Base-by-base conservation (phyloP, 2,329 filamentous ascomycete genomes). In the Pseudogymnoascus sp. region DNA sequence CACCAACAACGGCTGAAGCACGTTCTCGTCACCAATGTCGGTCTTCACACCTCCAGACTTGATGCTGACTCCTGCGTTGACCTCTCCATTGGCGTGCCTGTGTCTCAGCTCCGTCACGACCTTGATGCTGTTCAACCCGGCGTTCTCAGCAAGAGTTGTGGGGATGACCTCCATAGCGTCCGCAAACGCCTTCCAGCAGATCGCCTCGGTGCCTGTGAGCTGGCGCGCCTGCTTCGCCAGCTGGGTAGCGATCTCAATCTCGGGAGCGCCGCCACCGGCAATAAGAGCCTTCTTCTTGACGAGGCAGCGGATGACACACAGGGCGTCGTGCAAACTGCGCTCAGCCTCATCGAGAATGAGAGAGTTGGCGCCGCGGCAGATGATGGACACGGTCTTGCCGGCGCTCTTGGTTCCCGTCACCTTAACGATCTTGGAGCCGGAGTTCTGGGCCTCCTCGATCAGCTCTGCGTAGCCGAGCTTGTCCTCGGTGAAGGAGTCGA, bases 241-340 rank as follows among this genome's bases (percentile, higher is more conserved):
- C 72, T 91, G 85, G 62, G 95, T 89, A 22, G 95, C 91, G 71
- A 99, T 93, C 78, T 98, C 93, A 72, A 98, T 96, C 78, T 99
- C 95, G 26, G 95, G 91, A 1, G 95, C 95, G 74, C 95, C 95
- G 72, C 95, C 95, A 76, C 95, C 95, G 12, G 96, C 93, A 71
- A 99, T 96, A 63, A 99, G 85, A n/a, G 95, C 95, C 80, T 96
- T 96, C 86, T 98, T 99, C 87, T 99, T 99, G 70, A 99, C 95
- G 65, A 99, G 80, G 75, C 95, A 99, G 71, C 95, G 89, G 70
- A 99, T 93, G 60, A 98, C 95, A 75, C 95, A 99, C 68, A 98
- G 91, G 31, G 95, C 95, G 72, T 99, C 95, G 82, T 99, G 95
- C 62, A 99, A 84, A 69, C 90, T 95, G 71, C 95, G 91, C 82